Base-by-base conservation (phyloP, 768 basidiomycete genomes). In the Amanita exitialis region DNA sequence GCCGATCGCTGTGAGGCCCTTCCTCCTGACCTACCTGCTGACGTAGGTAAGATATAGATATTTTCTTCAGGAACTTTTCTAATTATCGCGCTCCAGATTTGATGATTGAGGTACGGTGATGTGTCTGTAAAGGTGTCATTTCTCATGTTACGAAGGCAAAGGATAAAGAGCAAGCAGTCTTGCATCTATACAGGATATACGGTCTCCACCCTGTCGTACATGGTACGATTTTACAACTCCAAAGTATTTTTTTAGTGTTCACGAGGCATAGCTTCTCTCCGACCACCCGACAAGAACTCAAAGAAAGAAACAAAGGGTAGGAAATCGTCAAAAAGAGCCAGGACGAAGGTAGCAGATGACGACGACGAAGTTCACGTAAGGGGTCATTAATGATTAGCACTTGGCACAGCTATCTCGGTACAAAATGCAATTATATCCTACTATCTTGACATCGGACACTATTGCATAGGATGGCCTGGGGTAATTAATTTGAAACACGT, bases 81-180 rank as follows among this genome's bases (percentile, higher is more conserved):
- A 13, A 46, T 44, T 5, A 46, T 52, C 43, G 55, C 54, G 53
- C 37, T 59, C 36, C 59, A 74, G 90, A 94, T 67, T 60, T 94
- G 56, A 92, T 94, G 91, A 90, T 93, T 53, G 91, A 94, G 62
- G 73, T 67, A 56, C 25, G 66, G 61, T n/a, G 16, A n/a, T 30
- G 5, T 28, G 16, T 44, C 9, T 27, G 1, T 25, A 15, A 16
- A 13, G 3, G 25, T 7, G 28, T 1, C 27, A 32, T 32, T 32
- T 9, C 32, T 32, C 32, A 32, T 13, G 32, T 32, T 32, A 5
- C 13, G 32, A 43, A 74, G 73, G 90, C 90, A 2, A 90, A 92
- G 63, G 89, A 88, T 64, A 89, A 93, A 67, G 93, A 95, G 63
- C 93, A 94, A 62, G 93, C 92, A 1, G 92, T 96, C 4, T 75